Evolutionary conservation across 2,329 filamentous ascomycete genomes (phyloP).

Genomic region (Alternaria alternata): DNA sequence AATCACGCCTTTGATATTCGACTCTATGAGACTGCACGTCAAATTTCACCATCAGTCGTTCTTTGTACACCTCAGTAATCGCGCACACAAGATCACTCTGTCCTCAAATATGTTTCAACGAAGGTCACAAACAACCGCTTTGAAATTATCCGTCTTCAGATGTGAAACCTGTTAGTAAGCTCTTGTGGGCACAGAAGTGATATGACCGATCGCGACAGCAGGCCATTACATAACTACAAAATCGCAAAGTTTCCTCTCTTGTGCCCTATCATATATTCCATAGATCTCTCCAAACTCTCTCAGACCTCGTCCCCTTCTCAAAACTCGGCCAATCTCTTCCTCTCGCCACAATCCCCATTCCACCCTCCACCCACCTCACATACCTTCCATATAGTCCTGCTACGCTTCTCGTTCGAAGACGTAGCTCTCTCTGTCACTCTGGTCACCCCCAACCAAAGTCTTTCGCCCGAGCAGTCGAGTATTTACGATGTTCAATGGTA

Average conservation of each 20-base stretch:
- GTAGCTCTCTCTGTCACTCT: conserved; percentile 45
- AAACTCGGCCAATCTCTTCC: not conserved
- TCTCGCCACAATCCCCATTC: not conserved
- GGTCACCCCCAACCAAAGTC: conserved; percentile 54
- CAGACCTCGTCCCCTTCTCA: not conserved
- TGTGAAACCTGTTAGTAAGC: not conserved
- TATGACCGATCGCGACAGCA: not conserved
- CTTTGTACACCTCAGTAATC: not conserved
- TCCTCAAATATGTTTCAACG: not conserved
- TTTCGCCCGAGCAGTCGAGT: conserved; percentile 34
- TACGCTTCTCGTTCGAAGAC: conserved; percentile 28
- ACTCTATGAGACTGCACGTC: not conserved
- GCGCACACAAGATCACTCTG: not conserved
- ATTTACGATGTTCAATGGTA: conserved; percentile 36
- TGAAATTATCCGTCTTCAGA: not conserved
- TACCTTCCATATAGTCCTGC: conserved; percentile 43
- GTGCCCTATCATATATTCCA: not conserved
- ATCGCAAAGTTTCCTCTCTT: not conserved
- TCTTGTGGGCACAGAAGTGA: not conserved
- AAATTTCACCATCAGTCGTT: not conserved
- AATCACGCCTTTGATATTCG: not conserved
- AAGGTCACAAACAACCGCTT: not conserved
- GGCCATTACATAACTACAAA: not conserved
- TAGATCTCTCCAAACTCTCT: not conserved
- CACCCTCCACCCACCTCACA: conserved; percentile 27